Percentiles rank a stretch among this genome's conserved stretches.
Conservation (phyloP, 2,329 filamentous ascomycete species). For the Claviceps paspali region DNA sequence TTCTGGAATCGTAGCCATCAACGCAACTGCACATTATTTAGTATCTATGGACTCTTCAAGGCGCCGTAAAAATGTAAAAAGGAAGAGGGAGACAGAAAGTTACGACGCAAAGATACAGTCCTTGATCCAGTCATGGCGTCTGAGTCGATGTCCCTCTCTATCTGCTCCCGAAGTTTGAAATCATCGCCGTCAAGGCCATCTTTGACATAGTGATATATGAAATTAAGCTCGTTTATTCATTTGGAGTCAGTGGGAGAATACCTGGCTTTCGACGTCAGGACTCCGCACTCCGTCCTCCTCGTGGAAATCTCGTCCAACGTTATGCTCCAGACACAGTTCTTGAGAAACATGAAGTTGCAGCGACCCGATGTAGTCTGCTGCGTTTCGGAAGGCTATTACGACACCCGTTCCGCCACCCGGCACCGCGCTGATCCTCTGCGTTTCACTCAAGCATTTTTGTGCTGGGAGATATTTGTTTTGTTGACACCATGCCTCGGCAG, state of each 20-base stretch:
- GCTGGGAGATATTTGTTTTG: constrained; percentile 66
- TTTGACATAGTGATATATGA: not conserved
- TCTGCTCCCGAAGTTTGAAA: too few species aligned
- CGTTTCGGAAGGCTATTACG: constrained; percentile 32
- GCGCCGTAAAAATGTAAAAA: too few species aligned
- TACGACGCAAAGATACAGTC: too few species aligned
- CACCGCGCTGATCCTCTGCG: constrained; percentile 37
- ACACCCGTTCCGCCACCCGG: constrained; percentile 33
- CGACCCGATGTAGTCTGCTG: constrained; percentile 35
- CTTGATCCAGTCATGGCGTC: too few species aligned
- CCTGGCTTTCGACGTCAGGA: constrained; percentile 29
- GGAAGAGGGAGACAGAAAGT: too few species aligned
- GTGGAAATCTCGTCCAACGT: constrained; percentile 17
- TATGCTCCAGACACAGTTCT: constrained; percentile 22
- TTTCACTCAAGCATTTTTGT: constrained; percentile 60
- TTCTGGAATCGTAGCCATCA: too few species aligned
- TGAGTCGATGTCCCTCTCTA: too few species aligned
- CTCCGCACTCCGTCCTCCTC: constrained; percentile 23
- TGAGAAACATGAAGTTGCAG: constrained; percentile 35
- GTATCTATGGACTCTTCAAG: not conserved
- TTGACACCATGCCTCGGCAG: constrained; percentile 69
- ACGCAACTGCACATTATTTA: too few species aligned
- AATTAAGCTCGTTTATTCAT: too few species aligned
- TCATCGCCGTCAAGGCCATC: constrained; percentile 18
- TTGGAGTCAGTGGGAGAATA: constrained; percentile 32